Evolutionary conservation across 768 basidiomycete genomes (phyloP).

Genomic region (Strobilomyces echinocephalus): DNA sequence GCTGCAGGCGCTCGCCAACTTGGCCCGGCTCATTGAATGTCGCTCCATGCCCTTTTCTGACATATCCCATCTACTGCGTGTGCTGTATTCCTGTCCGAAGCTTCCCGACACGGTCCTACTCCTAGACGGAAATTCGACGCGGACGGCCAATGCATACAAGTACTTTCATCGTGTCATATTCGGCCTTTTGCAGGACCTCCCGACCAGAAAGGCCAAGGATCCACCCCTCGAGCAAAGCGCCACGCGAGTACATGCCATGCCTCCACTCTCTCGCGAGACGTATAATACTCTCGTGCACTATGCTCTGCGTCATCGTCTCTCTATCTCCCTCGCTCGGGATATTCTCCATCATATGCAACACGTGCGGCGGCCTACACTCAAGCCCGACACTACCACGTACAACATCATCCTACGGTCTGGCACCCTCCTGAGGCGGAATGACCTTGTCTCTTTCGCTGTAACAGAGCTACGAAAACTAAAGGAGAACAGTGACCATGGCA

Average conservation of each 20-base stretch:
- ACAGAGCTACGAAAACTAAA: conserved; percentile 27
- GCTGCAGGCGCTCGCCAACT: conserved; percentile 58
- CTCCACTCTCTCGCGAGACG: conserved; percentile 35
- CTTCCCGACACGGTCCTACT: conserved; percentile 38
- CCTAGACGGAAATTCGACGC: conserved; percentile 17
- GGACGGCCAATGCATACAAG: conserved; percentile 35
- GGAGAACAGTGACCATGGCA: conserved; percentile 23
- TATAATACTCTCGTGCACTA: conserved; percentile 68
- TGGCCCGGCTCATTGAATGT: conserved; percentile 49
- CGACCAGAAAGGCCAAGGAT: conserved; percentile 20
- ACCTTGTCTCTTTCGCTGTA: conserved; percentile 39
- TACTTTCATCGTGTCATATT: conserved; percentile 49
- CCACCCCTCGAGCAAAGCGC: conserved; percentile 8
- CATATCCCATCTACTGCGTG: conserved; percentile 42
- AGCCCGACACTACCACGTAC: conserved; percentile 47
- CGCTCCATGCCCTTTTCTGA: conserved; percentile 43
- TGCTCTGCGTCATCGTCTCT: conserved; percentile 55
- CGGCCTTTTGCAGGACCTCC: conserved; percentile 36
- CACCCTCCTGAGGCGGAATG: conserved; percentile 44
- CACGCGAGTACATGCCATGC: conserved; percentile 17
- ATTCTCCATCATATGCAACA: conserved; percentile 55
- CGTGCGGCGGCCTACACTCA: conserved; percentile 36
- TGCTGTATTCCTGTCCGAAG: conserved; percentile 45
- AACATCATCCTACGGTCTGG: conserved; percentile 57
- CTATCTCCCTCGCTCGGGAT: conserved; percentile 41